A percentile compares a stretch with the other conserved stretches of the same genome.
Conservation (phyloP, 2,329 filamentous ascomycete species). For the Apiospora arundinis region DNA sequence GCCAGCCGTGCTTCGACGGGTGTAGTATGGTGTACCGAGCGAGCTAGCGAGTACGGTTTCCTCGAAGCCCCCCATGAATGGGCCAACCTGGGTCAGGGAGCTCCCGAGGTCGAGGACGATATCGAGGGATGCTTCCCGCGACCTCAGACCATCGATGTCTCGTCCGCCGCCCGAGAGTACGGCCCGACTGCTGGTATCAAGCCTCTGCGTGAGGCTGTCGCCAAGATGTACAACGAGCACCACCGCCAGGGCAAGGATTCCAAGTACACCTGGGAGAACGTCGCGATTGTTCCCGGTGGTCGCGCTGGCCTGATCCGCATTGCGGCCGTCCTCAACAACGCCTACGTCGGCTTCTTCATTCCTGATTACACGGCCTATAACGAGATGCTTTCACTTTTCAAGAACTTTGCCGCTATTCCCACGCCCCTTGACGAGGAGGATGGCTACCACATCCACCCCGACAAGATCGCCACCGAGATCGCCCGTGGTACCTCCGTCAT, state of each 20-base stretch:
- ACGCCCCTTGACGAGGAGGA: constrained; percentile 85
- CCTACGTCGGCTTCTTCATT: constrained; percentile 92
- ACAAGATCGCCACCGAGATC: constrained; percentile 93
- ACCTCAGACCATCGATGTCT: constrained; percentile 79
- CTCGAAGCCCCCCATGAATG: constrained; percentile 80
- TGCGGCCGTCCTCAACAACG: constrained; percentile 90
- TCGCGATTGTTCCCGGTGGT: constrained; percentile 93
- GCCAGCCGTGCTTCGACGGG: constrained; percentile 87
- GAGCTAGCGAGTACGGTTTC: constrained; percentile 88
- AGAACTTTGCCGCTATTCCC: constrained; percentile 88
- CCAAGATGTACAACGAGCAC: constrained; percentile 90
- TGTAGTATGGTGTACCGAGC: constrained; percentile 91
- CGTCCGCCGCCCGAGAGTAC: constrained; percentile 83
- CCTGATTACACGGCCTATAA: constrained; percentile 97
- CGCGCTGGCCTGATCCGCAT: constrained; percentile 93
- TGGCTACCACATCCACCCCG: constrained; percentile 89
- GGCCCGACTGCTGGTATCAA: constrained; percentile 94
- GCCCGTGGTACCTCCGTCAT: constrained; percentile 86
- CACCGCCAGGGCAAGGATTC: constrained; percentile 87
- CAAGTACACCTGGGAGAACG: constrained; percentile 97
- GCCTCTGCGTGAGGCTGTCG: constrained; percentile 85
- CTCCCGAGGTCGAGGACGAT: constrained; percentile 91
- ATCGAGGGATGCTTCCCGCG: constrained; percentile 89
- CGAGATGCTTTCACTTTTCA: constrained; percentile 95
- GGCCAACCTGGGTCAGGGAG: constrained; percentile 95